phyloP scores from a whole-genome alignment of 106 monocot species.

The Narthecium ossifragum region DNA sequence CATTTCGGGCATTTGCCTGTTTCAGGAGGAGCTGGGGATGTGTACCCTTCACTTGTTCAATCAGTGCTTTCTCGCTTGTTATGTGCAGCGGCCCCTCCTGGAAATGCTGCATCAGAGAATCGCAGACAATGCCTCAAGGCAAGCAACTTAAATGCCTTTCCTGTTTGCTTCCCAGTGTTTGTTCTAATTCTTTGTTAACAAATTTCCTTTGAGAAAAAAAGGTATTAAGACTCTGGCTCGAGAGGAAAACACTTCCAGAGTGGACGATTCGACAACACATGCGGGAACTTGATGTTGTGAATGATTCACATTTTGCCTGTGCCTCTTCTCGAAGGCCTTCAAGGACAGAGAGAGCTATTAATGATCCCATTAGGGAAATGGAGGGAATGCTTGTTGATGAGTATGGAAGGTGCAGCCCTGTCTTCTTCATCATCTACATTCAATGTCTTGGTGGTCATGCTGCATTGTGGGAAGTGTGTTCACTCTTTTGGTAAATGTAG shows the following conservation, averaged over 20 bases:
- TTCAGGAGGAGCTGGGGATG: conserved; percentile 72
- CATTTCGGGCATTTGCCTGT: no score
- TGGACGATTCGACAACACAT: conserved; percentile 66
- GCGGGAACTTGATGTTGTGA: conserved; percentile 60
- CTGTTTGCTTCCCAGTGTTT: neutral
- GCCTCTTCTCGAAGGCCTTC: conserved; percentile 46
- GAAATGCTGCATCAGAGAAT: conserved; percentile 73
- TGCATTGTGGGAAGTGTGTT: no score
- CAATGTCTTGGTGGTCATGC: no score
- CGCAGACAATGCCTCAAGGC: conserved; percentile 94
- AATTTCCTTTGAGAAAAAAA: conserved; percentile 13
- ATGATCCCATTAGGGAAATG: conserved; percentile 92
- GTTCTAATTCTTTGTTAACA: neutral
- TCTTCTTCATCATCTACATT: neutral
- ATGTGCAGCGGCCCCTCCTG: conserved; percentile 80
- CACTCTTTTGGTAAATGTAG: no score
- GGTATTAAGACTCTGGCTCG: conserved; percentile 96
- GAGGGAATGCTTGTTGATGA: conserved; percentile 99
- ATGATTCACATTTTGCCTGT: conserved; percentile 48
- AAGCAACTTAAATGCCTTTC: conserved; percentile 18
- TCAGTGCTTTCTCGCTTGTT: conserved; percentile 67
- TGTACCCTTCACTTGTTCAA: conserved; percentile 71
- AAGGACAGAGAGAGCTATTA: conserved; percentile 76
- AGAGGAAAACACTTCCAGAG: conserved; percentile 80
- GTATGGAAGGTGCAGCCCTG: conserved; percentile 73